Percentiles rank a stretch among this genome's conserved stretches.
Conservation (phyloP, 202 grass and related monocot species). For the Bolboschoenoplectus hybrid region DNA sequence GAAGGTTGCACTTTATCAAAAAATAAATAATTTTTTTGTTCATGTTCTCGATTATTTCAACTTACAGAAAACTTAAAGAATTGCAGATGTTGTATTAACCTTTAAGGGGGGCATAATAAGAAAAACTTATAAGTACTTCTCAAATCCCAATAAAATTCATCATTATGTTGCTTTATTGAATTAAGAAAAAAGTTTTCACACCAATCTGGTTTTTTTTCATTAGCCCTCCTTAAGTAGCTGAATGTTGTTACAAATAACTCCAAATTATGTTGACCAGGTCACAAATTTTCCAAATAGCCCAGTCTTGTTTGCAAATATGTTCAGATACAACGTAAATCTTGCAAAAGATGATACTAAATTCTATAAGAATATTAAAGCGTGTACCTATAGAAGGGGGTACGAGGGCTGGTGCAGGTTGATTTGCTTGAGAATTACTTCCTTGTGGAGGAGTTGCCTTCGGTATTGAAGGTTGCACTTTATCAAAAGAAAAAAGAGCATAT, state of each 20-base stretch:
- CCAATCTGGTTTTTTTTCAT: not conserved
- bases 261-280: not conserved
- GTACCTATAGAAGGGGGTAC: slow-evolving; percentile 5
- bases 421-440: slow-evolving; percentile 40
- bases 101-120: not conserved
- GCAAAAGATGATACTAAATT: not conserved
- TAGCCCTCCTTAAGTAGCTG: not conserved
- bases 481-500: not conserved
- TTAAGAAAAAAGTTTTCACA: not conserved
- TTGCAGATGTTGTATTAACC: not conserved
- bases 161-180: not conserved
- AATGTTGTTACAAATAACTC: not conserved
- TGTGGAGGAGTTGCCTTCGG: slow-evolving; percentile 37
- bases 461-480: slow-evolving; percentile 23
- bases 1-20: slow-evolving; percentile 30
- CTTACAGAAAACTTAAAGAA: not conserved
- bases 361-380: not conserved
- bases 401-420: slow-evolving; percentile 22
- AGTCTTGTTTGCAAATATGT: not conserved
- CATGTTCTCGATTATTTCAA: not conserved
- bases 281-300: not conserved
- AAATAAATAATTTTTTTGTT: not conserved
- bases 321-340: not conserved
- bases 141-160: slow-evolving; percentile 12
- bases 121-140: not conserved